Base-by-base conservation (phyloP, 2,329 filamentous ascomycete species). In the Drechslera avenae region DNA sequence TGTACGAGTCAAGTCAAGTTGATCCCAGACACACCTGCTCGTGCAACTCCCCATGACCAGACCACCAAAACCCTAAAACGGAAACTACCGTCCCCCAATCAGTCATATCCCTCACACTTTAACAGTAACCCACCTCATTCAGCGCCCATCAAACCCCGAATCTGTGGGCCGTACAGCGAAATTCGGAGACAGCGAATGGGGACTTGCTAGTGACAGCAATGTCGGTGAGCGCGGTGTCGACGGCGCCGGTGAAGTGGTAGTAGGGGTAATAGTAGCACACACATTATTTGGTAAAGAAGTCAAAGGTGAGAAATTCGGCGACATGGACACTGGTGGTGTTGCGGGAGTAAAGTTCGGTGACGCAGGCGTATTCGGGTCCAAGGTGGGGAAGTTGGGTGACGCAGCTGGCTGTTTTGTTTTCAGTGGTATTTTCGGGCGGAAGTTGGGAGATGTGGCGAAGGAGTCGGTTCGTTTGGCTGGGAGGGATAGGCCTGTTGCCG, bases 361-460 rank as follows among this genome's bases (percentile, higher is more conserved):
- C 1, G n/a, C 33, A 9, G 50, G 37, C 4, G 18, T 23, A 2
- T 17, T 33, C 1, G 46, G 21, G 23, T 4, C 35, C 19, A 28
- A 37, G 8, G 32, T 32, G 12, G 21, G 18, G 36, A 42, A 40
- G 1, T 46, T 50, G 21, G 53, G 53, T 4, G 50, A 56, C 14
- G 46, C n/a, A n/a, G n/a, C n/a, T n/a, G n/a, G n/a, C n/a, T 28
- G 26, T 28, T 12, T 28, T 28, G 26, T 10, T 28, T 52, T 42
- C 4, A 21, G 33, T 12, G 44, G 50, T 13, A 44, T 48, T 3
- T 28, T 12, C 3, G 56, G 59, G 9, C 46, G 45, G 23, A 57
- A 56, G 37, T 56, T 57, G 1, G 60, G 59, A 7, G 61, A 59
- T 10, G 40, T 51, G n/a, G 52, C 51, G 32, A 59, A 59, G 1